Base-by-base conservation (phyloP, 768 basidiomycete genomes). In the Trametes sanguinea region DNA sequence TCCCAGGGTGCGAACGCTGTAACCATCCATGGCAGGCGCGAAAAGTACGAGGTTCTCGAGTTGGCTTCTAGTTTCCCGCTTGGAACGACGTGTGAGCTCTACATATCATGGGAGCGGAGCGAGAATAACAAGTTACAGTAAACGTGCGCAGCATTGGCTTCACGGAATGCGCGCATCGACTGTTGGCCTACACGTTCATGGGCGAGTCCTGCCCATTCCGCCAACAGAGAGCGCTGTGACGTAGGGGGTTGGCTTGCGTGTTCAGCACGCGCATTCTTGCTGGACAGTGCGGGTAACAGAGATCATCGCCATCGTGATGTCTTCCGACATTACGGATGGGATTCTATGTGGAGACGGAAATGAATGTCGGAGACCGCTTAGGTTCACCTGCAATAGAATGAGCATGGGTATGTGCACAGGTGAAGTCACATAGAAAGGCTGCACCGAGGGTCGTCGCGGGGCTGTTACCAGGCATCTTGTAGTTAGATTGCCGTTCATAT, bases 111-210 rank as follows among this genome's bases (percentile, higher is more conserved):
- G 27, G 57, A 59, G 57, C 30, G 50, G 42, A 16, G 40, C 43
- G 14, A 59, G 50, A 51, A 59, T 59, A 59, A 50, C 51, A 50
- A 44, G n/a, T 37, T 16, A 39, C 32, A 17, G 30, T 11, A 14
- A 51, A 51, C 50, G 48, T 52, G 57, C 50, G 57, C 57, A 59
- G 50, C 51, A 51, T 35, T 44, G 42, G 33, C 33, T 51, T 30
- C 37, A 37, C 2, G 14, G 14, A n/a, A 37, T 37, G 35, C 14
- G 29, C 29, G 30, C 22, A 51, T 58, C 56, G 37, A 22, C 22
- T n/a, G 45, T 29, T 50, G 27, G 39, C 9, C 30, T 30, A 13
- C 42, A 44, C 50, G 42, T 45, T 59, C 50, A 51, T 37, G 57
- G 33, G 43, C n/a, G 50, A 45, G 16, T 43, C n/a, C 32, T 51